Evolutionary conservation across 1,139 yeast genomes (phyloP), one percentile per base, ranked within the genome.

Genomic region (Taphrina wiesneri): DNA sequence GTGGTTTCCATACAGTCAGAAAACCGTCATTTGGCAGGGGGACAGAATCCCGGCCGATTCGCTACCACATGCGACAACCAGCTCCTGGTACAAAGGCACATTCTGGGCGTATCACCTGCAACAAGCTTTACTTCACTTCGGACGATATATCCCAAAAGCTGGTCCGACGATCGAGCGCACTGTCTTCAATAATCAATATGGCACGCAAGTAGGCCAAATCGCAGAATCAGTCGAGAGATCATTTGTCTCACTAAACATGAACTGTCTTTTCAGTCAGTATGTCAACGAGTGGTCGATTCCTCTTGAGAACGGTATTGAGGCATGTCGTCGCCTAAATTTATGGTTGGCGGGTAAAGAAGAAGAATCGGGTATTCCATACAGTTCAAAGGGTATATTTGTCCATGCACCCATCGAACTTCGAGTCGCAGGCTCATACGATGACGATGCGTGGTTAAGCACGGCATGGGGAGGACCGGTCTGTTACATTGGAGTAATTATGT

Each of bases 251-350:
- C 85, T 92, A 73, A 91, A 90, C 75, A 90, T 93, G 96, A 98
- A 93, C 78, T 93, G 99, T 75, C 79, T 92, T 71, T 93, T 91
- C 75, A 86, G 92, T 56, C 99, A 93, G 76, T 92, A 87, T 77
- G 99, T 93, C 66, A 86, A 92, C 74, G 99, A 93, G 78, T 93
- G 99, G 99, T 90, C 93, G 15, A 85, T 96, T 66, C 98, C 98
- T 34, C 79, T 93, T 74, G 81, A 79, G 32, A 83, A 84, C 68
- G 98, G 98, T 9, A 86, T 86, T 7, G 87, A 86, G 62, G 68
- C 68, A 4, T 39, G 62, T 3, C 45, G 46, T 9, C 53, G 65
- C 86, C 88, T 13, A 81, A 92, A 70, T 80, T 83, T 64, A 79
- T 88, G 63, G 80, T 92, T 70, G 84, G 11, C 30, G 1, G 64